phyloP scores from a whole-genome alignment of 140 eudicot species.

The Flaveria floridana region DNA sequence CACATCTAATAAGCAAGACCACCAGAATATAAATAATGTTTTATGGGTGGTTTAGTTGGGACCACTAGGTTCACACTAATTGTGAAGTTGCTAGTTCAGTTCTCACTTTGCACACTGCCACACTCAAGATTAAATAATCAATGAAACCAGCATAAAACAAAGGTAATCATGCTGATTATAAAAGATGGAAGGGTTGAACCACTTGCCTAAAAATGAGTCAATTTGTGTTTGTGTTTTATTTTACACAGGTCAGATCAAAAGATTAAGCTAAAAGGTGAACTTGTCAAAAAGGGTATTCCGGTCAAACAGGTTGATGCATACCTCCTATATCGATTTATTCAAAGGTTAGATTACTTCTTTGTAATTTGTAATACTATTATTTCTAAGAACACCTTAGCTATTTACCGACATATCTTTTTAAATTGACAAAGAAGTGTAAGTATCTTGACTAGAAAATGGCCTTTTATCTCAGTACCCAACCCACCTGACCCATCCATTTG shows the following conservation, averaged over 20 bases:
- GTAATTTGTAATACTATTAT: not conserved
- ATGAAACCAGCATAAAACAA: not conserved
- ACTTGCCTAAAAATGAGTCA: not conserved
- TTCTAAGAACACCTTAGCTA: not conserved
- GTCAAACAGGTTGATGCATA: not conserved
- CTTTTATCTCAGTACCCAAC: not conserved
- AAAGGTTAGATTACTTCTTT: not conserved
- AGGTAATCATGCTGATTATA: not conserved
- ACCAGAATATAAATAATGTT: too few relatives aligned
- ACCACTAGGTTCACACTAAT: not conserved
- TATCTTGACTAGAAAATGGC: not conserved
- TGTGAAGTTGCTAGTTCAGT: not conserved
- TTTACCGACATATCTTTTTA: not conserved
- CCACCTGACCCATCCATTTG: not conserved
- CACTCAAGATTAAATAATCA: not conserved
- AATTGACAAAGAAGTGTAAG: not conserved
- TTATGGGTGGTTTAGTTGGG: not conserved
- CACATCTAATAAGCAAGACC: too few relatives aligned
- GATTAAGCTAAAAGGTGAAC: not conserved
- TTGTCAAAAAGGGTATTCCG: not conserved
- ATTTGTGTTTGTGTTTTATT: conserved; percentile 3
- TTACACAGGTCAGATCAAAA: conserved; percentile 5
- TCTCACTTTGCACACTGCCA: not conserved
- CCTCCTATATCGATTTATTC: not conserved
- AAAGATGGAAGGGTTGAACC: conserved; percentile 3